Conservation (phyloP, 768 basidiomycete genomes). For the Pleurotus citrinopileatus region DNA sequence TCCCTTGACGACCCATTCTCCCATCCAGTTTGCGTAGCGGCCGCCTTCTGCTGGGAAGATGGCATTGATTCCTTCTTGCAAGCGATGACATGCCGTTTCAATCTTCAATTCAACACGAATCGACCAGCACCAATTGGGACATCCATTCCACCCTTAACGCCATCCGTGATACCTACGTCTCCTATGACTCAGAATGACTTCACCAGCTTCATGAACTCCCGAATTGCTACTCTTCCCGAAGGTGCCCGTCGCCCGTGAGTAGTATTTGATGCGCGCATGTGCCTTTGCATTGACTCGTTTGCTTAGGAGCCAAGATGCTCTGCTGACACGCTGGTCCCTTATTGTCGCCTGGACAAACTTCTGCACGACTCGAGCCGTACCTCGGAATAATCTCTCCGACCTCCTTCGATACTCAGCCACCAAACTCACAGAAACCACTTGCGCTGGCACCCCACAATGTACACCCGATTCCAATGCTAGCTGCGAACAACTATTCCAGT, state of each 20-base stretch:
- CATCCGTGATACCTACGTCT: slow-evolving; percentile 10
- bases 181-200: slow-evolving; percentile 11
- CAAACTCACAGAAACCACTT: slow-evolving; percentile 11
- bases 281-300: neutral
- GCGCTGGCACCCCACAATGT: slow-evolving; percentile 1
- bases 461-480: slow-evolving; percentile 12
- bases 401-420: slow-evolving; percentile 12
- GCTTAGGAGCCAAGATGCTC: neutral
- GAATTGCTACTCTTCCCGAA: slow-evolving; percentile 2
- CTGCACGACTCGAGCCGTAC: slow-evolving; percentile 11
- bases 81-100: slow-evolving; percentile 14
- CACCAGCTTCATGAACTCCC: slow-evolving; percentile 10
- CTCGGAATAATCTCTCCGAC: slow-evolving; percentile 12
- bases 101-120: slow-evolving; percentile 8
- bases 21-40: slow-evolving; percentile 11
- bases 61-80: slow-evolving; percentile 13
- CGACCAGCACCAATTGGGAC: slow-evolving; percentile 7
- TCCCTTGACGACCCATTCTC: slow-evolving; percentile 13
- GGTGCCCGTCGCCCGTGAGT: slow-evolving; percentile 10
- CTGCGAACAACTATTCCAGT: slow-evolving; percentile 13
- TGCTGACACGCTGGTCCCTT: slow-evolving; percentile 9
- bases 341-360: slow-evolving; percentile 16
- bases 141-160: slow-evolving; percentile 8
- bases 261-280: too few relatives aligned
- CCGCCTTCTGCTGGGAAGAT: slow-evolving; percentile 12